phyloP scores from a whole-genome alignment of 805 yeast species.

The Cyberlindnera americana region DNA sequence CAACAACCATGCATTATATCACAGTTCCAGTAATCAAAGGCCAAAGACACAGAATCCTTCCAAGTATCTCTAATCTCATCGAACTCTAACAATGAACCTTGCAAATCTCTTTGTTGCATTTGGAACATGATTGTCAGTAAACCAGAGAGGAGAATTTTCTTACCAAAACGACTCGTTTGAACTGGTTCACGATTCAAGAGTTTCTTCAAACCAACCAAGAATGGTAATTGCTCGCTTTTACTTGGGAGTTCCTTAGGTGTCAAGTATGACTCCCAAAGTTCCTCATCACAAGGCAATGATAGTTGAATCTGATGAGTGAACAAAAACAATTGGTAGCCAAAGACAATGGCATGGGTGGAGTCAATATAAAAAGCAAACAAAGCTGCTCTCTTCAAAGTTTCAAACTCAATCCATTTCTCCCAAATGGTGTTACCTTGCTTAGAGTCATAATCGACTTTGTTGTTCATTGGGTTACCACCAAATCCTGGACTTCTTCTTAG shows the following conservation, averaged over 20 bases:
- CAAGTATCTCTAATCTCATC: constrained; percentile 46
- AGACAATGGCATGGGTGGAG: constrained; percentile 71
- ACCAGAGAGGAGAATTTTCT: constrained; percentile 64
- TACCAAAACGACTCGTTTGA: constrained; percentile 54
- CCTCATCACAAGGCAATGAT: constrained; percentile 61
- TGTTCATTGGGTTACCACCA: constrained; percentile 59
- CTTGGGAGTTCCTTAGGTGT: constrained; percentile 27
- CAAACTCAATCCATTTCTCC: constrained; percentile 75
- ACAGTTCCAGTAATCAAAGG: constrained; percentile 67
- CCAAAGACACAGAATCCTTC: constrained; percentile 67
- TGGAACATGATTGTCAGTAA: constrained; percentile 63
- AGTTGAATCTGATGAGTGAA: constrained; percentile 60
- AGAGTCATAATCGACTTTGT: constrained; percentile 28
- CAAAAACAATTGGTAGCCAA: constrained; percentile 63
- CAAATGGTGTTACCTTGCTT: constrained; percentile 38
- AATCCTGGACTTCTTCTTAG: constrained; percentile 71
- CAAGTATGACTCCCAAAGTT: constrained; percentile 47
- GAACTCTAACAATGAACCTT: constrained; percentile 45
- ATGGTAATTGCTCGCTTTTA: constrained; percentile 35
- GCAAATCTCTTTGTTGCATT: constrained; percentile 69
- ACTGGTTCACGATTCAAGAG: constrained; percentile 49
- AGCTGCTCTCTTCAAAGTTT: constrained; percentile 72
- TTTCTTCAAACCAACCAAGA: constrained; percentile 54
- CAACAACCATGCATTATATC: constrained; percentile 38
- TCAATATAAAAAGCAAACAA: constrained; percentile 81